Evolutionary conservation across 352 stramenopile genomes (phyloP).

Genomic region (Blastocystis sp.): DNA sequence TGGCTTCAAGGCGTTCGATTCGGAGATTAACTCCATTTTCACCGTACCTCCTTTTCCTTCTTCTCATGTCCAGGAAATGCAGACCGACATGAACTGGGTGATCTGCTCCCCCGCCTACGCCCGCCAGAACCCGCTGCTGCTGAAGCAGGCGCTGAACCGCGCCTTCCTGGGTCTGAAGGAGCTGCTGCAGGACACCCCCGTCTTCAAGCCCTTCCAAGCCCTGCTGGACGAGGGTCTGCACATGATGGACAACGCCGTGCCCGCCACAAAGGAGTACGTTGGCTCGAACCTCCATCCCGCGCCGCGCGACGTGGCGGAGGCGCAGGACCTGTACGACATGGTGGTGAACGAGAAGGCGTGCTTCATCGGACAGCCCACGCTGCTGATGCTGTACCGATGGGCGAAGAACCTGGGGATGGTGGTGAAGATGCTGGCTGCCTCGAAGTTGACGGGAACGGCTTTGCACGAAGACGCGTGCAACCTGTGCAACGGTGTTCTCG

Average conservation of each 20-base stretch:
- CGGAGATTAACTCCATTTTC: constrained; percentile 1
- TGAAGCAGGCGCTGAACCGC: not conserved
- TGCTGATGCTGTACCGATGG: constrained; percentile 15
- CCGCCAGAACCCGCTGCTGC: not conserved
- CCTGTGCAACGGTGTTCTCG: too few relatives aligned
- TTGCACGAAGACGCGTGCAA: too few relatives aligned
- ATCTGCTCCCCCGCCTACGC: not conserved
- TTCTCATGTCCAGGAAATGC: not conserved
- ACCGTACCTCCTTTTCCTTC: not conserved
- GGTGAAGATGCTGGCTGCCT: not conserved
- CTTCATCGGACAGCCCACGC: constrained; percentile 16
- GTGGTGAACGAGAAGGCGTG: constrained; percentile 27
- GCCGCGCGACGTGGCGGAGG: constrained; percentile 7
- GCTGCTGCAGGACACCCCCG: not conserved
- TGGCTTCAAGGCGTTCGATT: not conserved
- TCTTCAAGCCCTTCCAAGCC: not conserved
- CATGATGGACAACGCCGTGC: constrained; percentile 5
- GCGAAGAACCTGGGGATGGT: constrained; percentile 2
- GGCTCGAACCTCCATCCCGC: not conserved
- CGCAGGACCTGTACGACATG: constrained; percentile 41
- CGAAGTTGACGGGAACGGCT: not conserved
- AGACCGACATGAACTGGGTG: not conserved
- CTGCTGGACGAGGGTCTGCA: not conserved
- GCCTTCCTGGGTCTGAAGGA: constrained; percentile 8
- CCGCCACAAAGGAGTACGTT: constrained; percentile 3